Base-by-base conservation (phyloP, 2,329 filamentous ascomycete species). In the Penicillium hordei region DNA sequence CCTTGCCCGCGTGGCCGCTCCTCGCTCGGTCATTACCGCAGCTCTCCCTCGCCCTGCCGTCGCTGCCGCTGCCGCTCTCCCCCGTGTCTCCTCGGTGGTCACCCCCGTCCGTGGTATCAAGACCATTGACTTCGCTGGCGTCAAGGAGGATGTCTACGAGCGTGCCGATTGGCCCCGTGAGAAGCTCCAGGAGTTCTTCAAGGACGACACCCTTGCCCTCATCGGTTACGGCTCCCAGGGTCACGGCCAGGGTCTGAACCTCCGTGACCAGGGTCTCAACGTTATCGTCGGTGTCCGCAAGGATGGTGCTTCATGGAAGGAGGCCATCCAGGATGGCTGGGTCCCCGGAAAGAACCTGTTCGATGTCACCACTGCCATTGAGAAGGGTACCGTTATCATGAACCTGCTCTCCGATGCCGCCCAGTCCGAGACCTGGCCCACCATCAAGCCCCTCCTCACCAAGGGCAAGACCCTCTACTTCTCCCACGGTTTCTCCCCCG, bases 401-500 rank as follows among this genome's bases (percentile, higher is more conserved):
- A 99, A 99, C 88, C 85, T 99, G 70, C 91, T 99, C 81, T 91
- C 87, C 77, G 94, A 99, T 78, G 94, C 94, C 72, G 94, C 94
- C 71, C 94, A 99, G 87, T 92, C 87, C 74, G 94, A 97, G 89
- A 99, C 94, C 65, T 99, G 94, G 94, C 93, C 94, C 74, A 83
- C 87, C 71, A 94, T 99, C 82, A 97, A 97, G 89, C 94, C 94
- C 75, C 90, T 96, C 82, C 84, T 99, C 75, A 93, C 89, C 81
- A 93, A 97, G 90, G 94, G 91, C 84, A 99, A 99, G 93, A 99
- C 94, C 61, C 91, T 99, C 71, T 99, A 99, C 89, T 99, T 99
- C 87, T 97, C 94, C 70, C 94, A 99, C 87, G 94, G 94, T 76
- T 99, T 99, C 90, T 97, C 94, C 64, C 94, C 94, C 77, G 93